A percentile compares a stretch with the other conserved stretches of the same genome.
These are phyloP conservation scores for Candida tammaniensis DNA, from an alignment of 805 yeast species.

Conservation along the genomic window DNA sequence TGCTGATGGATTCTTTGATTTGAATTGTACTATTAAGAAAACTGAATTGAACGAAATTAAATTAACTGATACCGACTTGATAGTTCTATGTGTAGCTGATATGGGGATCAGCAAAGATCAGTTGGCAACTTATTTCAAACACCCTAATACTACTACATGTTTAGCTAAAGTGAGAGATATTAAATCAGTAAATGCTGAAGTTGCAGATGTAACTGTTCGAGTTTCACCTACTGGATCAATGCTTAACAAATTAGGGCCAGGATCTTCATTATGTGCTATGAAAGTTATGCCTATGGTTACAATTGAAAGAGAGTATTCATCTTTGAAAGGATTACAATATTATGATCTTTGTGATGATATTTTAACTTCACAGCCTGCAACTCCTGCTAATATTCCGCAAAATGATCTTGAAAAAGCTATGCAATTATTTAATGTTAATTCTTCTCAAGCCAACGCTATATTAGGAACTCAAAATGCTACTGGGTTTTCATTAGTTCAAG, in stretches of 20 bases:
- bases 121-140: slow-evolving; percentile 22
- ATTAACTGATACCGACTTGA: slow-evolving; percentile 71
- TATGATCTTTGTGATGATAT: slow-evolving; percentile 75
- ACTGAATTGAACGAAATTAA: slow-evolving; percentile 48
- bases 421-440: slow-evolving; percentile 59
- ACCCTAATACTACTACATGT: slow-evolving; percentile 48
- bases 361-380: slow-evolving; percentile 60
- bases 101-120: slow-evolving; percentile 33
- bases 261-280: slow-evolving; percentile 63
- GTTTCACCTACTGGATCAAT: slow-evolving; percentile 54
- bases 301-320: slow-evolving; percentile 86
- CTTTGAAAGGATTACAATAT: slow-evolving; percentile 76
- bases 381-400: slow-evolving; percentile 32
- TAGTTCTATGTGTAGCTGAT: slow-evolving; percentile 34
- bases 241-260: slow-evolving; percentile 57
- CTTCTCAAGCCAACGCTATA: slow-evolving; percentile 90
- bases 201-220: slow-evolving; percentile 71
- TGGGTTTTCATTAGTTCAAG: slow-evolving; percentile 92
- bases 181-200: slow-evolving; percentile 62
- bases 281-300: slow-evolving; percentile 85
- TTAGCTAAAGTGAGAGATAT: slow-evolving; percentile 78
- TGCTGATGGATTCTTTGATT: slow-evolving; percentile 84
- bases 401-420: slow-evolving; percentile 40
- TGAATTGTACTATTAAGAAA: slow-evolving; percentile 68
- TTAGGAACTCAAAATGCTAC: slow-evolving; percentile 60